Percentiles rank a stretch among this genome's conserved stretches.
Evolutionary conservation across 768 basidiomycete species (phyloP).

Genomic region (Russula sp.): DNA sequence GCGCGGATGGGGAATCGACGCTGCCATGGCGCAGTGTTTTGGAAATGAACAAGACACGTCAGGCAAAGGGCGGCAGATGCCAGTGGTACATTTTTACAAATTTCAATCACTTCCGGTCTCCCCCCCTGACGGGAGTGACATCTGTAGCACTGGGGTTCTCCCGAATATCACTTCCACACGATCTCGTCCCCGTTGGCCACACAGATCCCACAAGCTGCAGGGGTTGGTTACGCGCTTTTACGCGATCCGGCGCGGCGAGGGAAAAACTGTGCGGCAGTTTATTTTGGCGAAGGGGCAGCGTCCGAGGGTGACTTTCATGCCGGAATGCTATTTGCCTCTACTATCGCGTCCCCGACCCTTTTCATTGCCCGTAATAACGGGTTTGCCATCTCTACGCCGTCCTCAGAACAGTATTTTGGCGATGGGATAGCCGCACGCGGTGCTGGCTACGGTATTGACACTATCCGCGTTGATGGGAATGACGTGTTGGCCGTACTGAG

Average conservation of each 20-base stretch:
- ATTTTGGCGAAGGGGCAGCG: constrained; percentile 91
- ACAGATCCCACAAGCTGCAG: constrained; percentile 92
- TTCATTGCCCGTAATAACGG: constrained; percentile 81
- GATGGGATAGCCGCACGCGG: constrained; percentile 92
- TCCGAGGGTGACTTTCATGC: constrained; percentile 97
- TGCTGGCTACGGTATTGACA: constrained; percentile 87
- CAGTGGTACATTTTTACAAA: constrained; percentile 50
- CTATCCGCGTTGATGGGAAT: constrained; percentile 90
- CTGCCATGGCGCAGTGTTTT: constrained; percentile 89
- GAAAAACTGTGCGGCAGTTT: constrained; percentile 77
- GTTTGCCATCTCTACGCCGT: constrained; percentile 92
- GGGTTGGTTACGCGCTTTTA: constrained; percentile 83
- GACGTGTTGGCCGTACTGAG: constrained; percentile 79
- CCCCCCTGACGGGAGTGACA: neutral
- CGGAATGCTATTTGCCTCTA: constrained; percentile 73
- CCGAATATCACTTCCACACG: constrained; percentile 80
- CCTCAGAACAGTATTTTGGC: constrained; percentile 81
- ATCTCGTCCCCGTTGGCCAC: constrained; percentile 93
- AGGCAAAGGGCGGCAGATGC: constrained; percentile 90
- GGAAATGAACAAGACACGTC: constrained; percentile 74
- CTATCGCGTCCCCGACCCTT: constrained; percentile 63
- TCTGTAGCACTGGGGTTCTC: constrained; percentile 75
- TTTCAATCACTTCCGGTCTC: neutral
- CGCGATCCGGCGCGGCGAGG: constrained; percentile 62
- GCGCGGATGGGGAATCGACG: constrained; percentile 73